Evolutionary conservation across 768 basidiomycete species (phyloP).

Genomic region (Lactifluus subvellereus): DNA sequence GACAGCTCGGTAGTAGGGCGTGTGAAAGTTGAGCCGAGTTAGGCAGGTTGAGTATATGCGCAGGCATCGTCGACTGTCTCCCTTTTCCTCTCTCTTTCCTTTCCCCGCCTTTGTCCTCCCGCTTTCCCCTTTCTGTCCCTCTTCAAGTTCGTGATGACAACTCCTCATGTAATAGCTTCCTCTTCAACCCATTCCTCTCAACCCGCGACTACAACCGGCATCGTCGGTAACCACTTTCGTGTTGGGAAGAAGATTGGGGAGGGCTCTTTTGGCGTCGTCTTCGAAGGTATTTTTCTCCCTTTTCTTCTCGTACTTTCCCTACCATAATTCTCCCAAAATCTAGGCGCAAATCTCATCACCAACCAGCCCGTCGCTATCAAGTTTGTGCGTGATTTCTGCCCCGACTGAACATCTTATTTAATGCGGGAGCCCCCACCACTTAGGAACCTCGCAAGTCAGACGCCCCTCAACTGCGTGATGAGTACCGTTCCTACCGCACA

Average conservation of each 20-base stretch:
- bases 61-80: background rate
- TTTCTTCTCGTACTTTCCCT: background rate
- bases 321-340: constrained; percentile 3
- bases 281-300: constrained; percentile 62
- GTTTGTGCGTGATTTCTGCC: constrained; percentile 58
- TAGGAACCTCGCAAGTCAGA: constrained; percentile 96
- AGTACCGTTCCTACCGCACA: constrained; percentile 96
- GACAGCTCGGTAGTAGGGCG: background rate
- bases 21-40: background rate
- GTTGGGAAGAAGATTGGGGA: constrained; percentile 99
- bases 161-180: constrained; percentile 79
- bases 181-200: constrained; percentile 57
- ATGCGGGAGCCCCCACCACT: background rate
- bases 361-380: constrained; percentile 92
- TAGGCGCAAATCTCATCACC: constrained; percentile 82
- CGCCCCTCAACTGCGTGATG: constrained; percentile 94
- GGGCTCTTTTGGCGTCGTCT: constrained; percentile 97
- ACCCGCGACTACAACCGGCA: constrained; percentile 58
- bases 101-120: constrained; percentile 19
- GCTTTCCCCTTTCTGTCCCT: constrained; percentile 15
- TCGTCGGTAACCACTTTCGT: constrained; percentile 75
- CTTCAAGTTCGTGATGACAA: constrained; percentile 49
- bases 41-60: constrained; percentile 3
- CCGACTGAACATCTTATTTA: constrained; percentile 5
- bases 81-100: constrained; percentile 13